A percentile compares a stretch with the other conserved stretches of the same genome.
phyloP scores from a whole-genome alignment of 2,329 filamentous ascomycete species.

The Phialophora verrucosa region DNA sequence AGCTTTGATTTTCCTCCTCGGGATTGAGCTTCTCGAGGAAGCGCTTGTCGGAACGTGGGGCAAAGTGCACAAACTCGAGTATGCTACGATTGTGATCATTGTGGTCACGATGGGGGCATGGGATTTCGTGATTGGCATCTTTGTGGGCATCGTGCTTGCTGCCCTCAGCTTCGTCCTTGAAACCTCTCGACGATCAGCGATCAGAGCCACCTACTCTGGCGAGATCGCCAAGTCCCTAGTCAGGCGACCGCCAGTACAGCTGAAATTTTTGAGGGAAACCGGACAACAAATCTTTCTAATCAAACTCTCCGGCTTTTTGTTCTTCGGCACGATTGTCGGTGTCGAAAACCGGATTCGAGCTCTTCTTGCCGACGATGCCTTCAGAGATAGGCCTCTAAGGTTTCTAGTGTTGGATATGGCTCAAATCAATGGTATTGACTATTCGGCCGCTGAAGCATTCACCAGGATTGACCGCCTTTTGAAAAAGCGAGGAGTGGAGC shows the following conservation, averaged over 20 bases:
- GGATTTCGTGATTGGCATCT: constrained; percentile 94
- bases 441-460: constrained; percentile 94
- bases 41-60: constrained; percentile 87
- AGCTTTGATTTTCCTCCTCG: constrained; percentile 90
- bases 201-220: constrained; percentile 88
- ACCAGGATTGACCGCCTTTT: constrained; percentile 88
- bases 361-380: constrained; percentile 81
- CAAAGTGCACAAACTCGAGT: constrained; percentile 85
- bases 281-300: constrained; percentile 88
- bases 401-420: constrained; percentile 88
- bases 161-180: constrained; percentile 92
- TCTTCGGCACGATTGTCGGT: constrained; percentile 96
- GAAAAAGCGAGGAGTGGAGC: constrained; percentile 74
- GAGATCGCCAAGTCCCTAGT: constrained; percentile 91
- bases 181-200: constrained; percentile 85
- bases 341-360: constrained; percentile 87
- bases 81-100: constrained; percentile 83
- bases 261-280: constrained; percentile 82
- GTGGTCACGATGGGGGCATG: constrained; percentile 95
- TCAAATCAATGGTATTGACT: constrained; percentile 91
- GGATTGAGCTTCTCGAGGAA: constrained; percentile 88
- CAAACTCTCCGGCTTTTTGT: constrained; percentile 93
- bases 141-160: constrained; percentile 87
- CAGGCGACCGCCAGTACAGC: constrained; percentile 84
- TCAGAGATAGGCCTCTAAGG: constrained; percentile 77